Evolutionary conservation across 2,329 filamentous ascomycete species (phyloP).

Genomic region (Botrytis tulipae): DNA sequence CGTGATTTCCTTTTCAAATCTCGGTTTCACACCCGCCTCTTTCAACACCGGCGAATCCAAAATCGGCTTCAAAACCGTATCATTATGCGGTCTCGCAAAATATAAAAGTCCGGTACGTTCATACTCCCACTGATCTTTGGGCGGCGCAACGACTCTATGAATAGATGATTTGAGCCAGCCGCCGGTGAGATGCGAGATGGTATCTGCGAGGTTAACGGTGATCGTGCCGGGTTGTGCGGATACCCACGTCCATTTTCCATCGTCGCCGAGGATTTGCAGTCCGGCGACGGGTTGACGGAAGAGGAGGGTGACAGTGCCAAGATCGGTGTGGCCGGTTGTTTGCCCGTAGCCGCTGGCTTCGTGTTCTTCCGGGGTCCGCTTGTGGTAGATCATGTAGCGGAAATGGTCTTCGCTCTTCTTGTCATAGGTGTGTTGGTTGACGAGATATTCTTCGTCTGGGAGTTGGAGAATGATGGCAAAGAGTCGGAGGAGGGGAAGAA

Average conservation of each 20-base stretch:
- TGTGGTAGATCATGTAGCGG: conserved; percentile 60
- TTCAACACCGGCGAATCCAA: conserved; percentile 37
- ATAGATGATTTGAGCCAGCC: conserved; percentile 47
- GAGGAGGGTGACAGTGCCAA: conserved; percentile 55
- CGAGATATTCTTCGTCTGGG: conserved; percentile 56
- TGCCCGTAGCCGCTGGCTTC: conserved; percentile 46
- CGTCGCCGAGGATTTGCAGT: conserved; percentile 53
- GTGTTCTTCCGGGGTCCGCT: conserved; percentile 49
- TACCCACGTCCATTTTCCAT: conserved; percentile 51
- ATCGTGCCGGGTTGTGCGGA: conserved; percentile 50
- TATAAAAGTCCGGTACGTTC: conserved; percentile 47
- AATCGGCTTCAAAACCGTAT: conserved; percentile 35
- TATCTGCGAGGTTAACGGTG: conserved; percentile 52
- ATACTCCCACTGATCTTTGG: conserved; percentile 41
- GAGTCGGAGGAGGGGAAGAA: conserved; percentile 56
- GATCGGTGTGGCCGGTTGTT: conserved; percentile 53
- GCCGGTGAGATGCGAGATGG: conserved; percentile 49
- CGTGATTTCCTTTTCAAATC: conserved; percentile 44
- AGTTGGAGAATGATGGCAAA: conserved; percentile 62
- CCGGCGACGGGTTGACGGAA: conserved; percentile 59
- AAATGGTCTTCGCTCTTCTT: conserved; percentile 58
- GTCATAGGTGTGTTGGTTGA: conserved; percentile 56
- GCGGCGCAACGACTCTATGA: conserved; percentile 42
- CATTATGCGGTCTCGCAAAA: conserved; percentile 42
- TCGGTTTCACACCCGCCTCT: conserved; percentile 33